Conservation (phyloP, 1,284 basidiomycete species). For the Xerocomus cyaneibrunnescens region DNA sequence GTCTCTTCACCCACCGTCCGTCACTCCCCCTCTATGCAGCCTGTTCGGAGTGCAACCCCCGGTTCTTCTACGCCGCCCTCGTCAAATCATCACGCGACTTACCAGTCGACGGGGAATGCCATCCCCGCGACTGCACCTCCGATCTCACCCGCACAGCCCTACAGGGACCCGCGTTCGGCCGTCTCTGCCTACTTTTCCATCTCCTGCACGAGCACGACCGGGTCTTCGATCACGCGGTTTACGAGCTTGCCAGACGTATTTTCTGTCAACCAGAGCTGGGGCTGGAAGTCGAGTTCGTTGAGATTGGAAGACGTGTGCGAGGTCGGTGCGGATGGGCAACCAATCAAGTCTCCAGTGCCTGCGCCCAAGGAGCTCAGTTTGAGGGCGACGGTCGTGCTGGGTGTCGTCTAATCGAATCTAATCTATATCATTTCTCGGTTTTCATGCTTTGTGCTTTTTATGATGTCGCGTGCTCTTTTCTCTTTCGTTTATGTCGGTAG, state of each 20-base stretch:
- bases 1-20: conserved; percentile 33
- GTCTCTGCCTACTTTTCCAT: conserved; percentile 82
- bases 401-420: conserved; percentile 55
- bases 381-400: conserved; percentile 72
- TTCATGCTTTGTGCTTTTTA: conserved; percentile 14
- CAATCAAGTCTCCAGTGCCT: conserved; percentile 26
- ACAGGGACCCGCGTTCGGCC: conserved; percentile 67
- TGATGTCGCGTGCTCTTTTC: neutral
- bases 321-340: conserved; percentile 45
- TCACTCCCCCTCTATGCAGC: conserved; percentile 46
- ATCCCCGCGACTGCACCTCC: conserved; percentile 45
- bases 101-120: conserved; percentile 22
- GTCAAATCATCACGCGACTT: conserved; percentile 23
- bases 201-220: conserved; percentile 78
- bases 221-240: conserved; percentile 82
- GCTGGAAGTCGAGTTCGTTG: conserved; percentile 74
- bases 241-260: conserved; percentile 86
- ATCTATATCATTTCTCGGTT: no score
- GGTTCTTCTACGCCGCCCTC: conserved; percentile 25
- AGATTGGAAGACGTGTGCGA: conserved; percentile 55
- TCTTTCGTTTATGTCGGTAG: neutral
- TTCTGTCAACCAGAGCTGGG: conserved; percentile 76
- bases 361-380: conserved; percentile 55
- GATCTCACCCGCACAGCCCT: conserved; percentile 58
- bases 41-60: conserved; percentile 44